These are phyloP conservation scores for Amanita phalloides DNA, from an alignment of 768 basidiomycete species.

Conservation along the genomic window DNA sequence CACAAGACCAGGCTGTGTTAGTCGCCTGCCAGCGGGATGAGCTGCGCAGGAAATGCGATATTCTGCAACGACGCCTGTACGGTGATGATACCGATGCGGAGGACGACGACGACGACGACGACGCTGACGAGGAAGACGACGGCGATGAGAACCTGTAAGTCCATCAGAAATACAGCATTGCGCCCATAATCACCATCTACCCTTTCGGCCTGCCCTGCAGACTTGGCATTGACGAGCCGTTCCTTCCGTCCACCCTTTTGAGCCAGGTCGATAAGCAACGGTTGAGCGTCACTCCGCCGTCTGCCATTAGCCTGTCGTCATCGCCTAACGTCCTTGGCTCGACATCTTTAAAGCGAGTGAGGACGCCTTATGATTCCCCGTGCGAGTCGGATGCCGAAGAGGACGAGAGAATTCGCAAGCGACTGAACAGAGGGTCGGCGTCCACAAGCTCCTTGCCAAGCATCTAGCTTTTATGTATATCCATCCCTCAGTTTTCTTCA, in stretches of 20 bases:
- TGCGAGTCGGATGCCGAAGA: not conserved
- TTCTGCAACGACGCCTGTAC: conserved; percentile 12
- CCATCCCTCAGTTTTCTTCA: too few species aligned
- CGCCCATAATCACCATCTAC: not conserved
- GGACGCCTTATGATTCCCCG: not conserved
- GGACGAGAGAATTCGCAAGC: not conserved
- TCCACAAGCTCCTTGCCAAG: not conserved
- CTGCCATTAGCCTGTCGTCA: not conserved
- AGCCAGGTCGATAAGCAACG: not conserved
- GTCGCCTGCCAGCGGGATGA: conserved; percentile 28
- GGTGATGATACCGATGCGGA: not conserved
- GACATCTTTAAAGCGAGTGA: not conserved
- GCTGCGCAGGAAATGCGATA: conserved; percentile 22
- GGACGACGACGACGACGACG: not conserved
- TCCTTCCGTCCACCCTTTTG: not conserved
- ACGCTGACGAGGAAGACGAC: not conserved
- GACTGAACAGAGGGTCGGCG: not conserved
- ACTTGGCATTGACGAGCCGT: not conserved
- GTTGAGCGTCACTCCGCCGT: not conserved
- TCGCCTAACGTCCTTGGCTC: not conserved
- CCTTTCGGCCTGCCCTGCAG: not conserved
- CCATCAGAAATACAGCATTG: not conserved
- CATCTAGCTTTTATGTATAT: not conserved
- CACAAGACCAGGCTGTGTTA: conserved; percentile 28
- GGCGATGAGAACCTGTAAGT: not conserved